Conservation (phyloP, 2,329 filamentous ascomycete genomes). For the Neopestalotiopsis clavispora region DNA sequence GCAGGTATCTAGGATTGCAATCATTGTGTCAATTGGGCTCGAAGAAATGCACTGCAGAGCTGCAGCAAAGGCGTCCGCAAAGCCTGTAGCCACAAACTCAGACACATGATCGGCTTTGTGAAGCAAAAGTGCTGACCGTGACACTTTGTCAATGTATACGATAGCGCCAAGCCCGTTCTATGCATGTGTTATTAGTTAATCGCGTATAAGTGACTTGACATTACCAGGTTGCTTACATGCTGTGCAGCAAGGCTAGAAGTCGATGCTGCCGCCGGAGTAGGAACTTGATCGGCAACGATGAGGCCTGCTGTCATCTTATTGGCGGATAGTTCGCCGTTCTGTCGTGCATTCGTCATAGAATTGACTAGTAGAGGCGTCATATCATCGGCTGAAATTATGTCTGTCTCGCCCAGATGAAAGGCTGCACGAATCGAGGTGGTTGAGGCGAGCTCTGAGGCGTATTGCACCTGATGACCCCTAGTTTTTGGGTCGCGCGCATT, state of each 20-base stretch:
- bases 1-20: background rate
- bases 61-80: conserved; percentile 3
- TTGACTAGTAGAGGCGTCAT: background rate
- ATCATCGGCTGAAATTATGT: background rate
- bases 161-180: background rate
- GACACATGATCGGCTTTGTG: background rate
- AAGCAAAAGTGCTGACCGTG: background rate
- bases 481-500: background rate
- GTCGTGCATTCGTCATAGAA: background rate
- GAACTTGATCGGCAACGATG: background rate
- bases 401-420: background rate
- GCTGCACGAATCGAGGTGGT: conserved; percentile 7
- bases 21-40: background rate
- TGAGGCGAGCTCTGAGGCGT: conserved; percentile 3
- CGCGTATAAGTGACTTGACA: background rate
- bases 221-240: background rate
- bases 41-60: background rate
- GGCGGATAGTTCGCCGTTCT: background rate
- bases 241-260: background rate
- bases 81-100: conserved; percentile 7
- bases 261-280: background rate
- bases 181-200: background rate
- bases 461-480: background rate
- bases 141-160: conserved; percentile 8
- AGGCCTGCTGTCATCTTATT: conserved; percentile 3